A percentile compares a stretch with the other conserved stretches of the same genome.
phyloP scores from a whole-genome alignment of 805 yeast species.

The Yamadazyma olivae region DNA sequence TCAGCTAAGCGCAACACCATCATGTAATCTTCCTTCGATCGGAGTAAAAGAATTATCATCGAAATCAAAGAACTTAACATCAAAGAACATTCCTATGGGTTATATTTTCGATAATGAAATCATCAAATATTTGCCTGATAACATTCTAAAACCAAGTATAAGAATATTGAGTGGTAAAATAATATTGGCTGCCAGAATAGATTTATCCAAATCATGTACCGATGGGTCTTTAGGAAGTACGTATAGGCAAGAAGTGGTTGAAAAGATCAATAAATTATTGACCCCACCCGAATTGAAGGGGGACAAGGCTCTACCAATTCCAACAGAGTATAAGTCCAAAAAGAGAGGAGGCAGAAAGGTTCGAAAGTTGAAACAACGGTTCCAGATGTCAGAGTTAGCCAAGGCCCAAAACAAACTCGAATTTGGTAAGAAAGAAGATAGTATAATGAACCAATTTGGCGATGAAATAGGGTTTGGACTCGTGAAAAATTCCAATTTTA shows the following conservation, averaged over 20 bases:
- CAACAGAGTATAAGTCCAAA: slow-evolving; percentile 72
- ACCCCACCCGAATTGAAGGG: slow-evolving; percentile 71
- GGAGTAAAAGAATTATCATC: slow-evolving; percentile 51
- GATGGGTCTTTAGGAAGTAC: slow-evolving; percentile 56
- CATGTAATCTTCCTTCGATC: slow-evolving; percentile 79
- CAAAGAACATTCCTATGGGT: slow-evolving; percentile 59
- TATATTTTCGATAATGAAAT: slow-evolving; percentile 60
- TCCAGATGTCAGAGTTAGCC: slow-evolving; percentile 75
- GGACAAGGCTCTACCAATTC: slow-evolving; percentile 66
- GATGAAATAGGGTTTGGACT: slow-evolving; percentile 84
- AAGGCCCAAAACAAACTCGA: slow-evolving; percentile 82
- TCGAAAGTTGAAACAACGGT: slow-evolving; percentile 77
- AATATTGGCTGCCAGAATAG: slow-evolving; percentile 80
- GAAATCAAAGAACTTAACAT: slow-evolving; percentile 14
- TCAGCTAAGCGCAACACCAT: slow-evolving; percentile 65
- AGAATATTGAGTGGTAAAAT: slow-evolving; percentile 78
- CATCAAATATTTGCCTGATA: slow-evolving; percentile 57
- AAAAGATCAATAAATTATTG: slow-evolving; percentile 65
- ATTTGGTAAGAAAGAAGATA: slow-evolving; percentile 73
- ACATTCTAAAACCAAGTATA: slow-evolving; percentile 63
- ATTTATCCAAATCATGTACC: slow-evolving; percentile 42
- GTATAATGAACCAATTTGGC: slow-evolving; percentile 62
- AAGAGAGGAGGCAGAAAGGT: slow-evolving; percentile 83
- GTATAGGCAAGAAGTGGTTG: slow-evolving; percentile 58
- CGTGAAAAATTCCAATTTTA: slow-evolving; percentile 31